Base-by-base conservation (phyloP, 129 eudicot genomes). In the Chrysanthemum makinoi region DNA sequence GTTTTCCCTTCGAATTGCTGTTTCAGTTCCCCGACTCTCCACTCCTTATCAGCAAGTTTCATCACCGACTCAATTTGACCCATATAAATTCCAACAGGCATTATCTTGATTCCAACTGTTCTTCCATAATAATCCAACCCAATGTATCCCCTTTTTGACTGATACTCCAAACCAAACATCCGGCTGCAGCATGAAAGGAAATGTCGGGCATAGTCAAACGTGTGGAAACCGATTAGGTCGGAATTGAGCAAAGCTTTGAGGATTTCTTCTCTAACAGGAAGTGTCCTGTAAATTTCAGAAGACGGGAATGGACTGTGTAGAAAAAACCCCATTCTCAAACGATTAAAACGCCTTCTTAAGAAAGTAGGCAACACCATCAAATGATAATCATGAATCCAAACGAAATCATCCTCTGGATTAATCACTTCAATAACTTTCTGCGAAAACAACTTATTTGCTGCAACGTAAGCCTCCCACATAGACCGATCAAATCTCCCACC, bases 341-440 rank as follows among this genome's bases (percentile, higher is more conserved):
- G 84, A 57, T 76, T 84, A 58, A 88, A 88, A 12, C 96, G 96
- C 74, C 96, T 81, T 72, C 96, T 83, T 67, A 88, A 69, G 63
- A 88, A 85, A 14, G 91, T 83, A 57, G 91, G 96, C 81, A 88
- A 65, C 33, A 83, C 91, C 96, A 88, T 86, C 77, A 88, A 81
- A 76, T 88, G 95, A 56, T 88, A 88, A 75, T 88, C 95, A 67
- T 88, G 95, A 74, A 88, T 85, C 95, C 95, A 88, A 74, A 88
- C 87, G 65, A 80, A 88, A 74, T 88, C 93, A 66, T 87, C 94
- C 19, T 87, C 94, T 0, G 94, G 94, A 65, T 88, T 85, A 39
- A 88, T 84, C 67, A 88, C 96, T 83, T 88, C 96, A 64, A 83
- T 83, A 64, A 88, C 96, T 75, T 85, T 88, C 73, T 85, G 90